phyloP scores from a whole-genome alignment of 352 stramenopile species.

The Pythium phragmiticola region DNA sequence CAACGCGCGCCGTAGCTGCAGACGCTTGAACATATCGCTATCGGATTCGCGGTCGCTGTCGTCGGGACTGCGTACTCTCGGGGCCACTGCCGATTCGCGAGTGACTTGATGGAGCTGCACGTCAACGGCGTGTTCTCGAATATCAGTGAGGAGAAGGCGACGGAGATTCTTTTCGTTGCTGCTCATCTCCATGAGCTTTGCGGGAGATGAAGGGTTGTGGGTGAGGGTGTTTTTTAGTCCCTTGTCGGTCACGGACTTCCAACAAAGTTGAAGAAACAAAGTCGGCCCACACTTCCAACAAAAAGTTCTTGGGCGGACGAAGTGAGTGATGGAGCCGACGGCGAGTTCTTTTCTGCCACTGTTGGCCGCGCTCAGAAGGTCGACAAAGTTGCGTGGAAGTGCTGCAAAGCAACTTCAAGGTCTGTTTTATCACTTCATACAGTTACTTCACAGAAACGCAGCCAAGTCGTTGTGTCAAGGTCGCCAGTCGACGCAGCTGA shows the following conservation, averaged over 20 bases:
- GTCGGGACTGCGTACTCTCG: not conserved
- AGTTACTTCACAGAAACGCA: constrained; percentile 10
- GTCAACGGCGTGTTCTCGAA: constrained; percentile 6
- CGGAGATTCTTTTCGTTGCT: not conserved
- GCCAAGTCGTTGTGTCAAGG: constrained; percentile 1
- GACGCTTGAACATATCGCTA: constrained; percentile 21
- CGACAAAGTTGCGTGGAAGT: constrained; percentile 7
- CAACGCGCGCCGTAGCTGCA: constrained; percentile 15
- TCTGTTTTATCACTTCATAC: constrained; percentile 14
- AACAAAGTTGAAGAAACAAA: constrained; percentile 2
- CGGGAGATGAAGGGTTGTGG: not conserved
- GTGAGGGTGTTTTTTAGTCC: constrained; percentile 11
- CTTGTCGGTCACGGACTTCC: not conserved
- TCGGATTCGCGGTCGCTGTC: not conserved
- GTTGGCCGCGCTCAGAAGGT: constrained; percentile 3
- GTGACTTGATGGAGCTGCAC: not conserved
- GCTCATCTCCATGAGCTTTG: constrained; percentile 14
- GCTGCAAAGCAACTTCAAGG: constrained; percentile 25
- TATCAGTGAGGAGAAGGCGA: not conserved
- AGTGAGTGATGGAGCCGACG: not conserved
- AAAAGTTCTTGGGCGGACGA: not conserved
- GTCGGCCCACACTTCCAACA: not conserved
- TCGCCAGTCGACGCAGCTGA: not conserved
- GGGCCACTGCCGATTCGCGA: not conserved
- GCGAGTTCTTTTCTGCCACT: not conserved